A percentile compares a stretch with the other conserved stretches of the same genome.
Conservation (phyloP, 805 yeast species). For the Wickerhamomyces queroliae region DNA sequence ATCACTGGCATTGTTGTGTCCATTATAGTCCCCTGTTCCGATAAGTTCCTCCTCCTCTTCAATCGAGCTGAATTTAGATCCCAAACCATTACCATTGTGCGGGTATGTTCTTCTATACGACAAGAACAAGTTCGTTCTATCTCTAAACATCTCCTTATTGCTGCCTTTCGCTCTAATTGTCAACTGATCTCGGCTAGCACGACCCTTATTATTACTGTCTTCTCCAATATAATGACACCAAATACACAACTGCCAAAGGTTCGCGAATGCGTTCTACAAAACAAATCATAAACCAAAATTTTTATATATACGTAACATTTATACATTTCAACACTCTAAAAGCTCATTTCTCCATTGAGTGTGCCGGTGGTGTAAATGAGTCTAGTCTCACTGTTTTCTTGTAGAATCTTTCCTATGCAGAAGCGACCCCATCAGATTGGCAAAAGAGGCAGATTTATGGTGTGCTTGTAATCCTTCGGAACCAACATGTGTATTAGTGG, state of each 20-base stretch:
- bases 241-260: not conserved
- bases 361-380: not conserved
- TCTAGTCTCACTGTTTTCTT: too few relatives aligned
- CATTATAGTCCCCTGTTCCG: slow-evolving; percentile 5
- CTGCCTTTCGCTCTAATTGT: too few relatives aligned
- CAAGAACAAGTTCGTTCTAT: slow-evolving; percentile 85
- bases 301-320: too few relatives aligned
- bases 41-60: slow-evolving; percentile 26
- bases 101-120: slow-evolving; percentile 90
- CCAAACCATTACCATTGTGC: slow-evolving; percentile 40
- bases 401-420: slow-evolving; percentile 18
- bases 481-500: not conserved
- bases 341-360: too few relatives aligned
- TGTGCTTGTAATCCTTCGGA: slow-evolving; percentile 6
- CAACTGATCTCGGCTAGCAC: too few relatives aligned
- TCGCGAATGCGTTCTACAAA: not conserved
- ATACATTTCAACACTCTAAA: too few relatives aligned
- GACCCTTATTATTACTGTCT: not conserved
- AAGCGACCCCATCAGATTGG: slow-evolving; percentile 20
- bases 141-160: slow-evolving; percentile 69
- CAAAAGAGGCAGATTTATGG: slow-evolving; percentile 19
- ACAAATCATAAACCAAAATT: too few relatives aligned
- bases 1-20: slow-evolving; percentile 10
- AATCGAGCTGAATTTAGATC: slow-evolving; percentile 20
- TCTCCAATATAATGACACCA: not conserved